These are phyloP conservation scores for Candida palmyrensis DNA, from an alignment of 805 yeast genomes.

Conservation along the genomic window DNA sequence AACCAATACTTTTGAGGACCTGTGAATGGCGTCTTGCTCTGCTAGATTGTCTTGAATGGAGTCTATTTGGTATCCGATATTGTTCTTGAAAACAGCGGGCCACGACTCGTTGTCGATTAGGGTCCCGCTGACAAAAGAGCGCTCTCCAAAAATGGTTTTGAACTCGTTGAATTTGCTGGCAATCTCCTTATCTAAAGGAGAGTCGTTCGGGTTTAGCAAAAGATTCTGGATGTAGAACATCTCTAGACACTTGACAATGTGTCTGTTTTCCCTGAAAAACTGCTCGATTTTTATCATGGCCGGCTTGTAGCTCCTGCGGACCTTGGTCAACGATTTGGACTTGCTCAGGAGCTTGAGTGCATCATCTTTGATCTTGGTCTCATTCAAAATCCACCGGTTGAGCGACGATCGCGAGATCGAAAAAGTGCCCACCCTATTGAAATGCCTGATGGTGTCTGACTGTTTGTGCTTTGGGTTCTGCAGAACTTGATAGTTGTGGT, in stretches of 20 bases:
- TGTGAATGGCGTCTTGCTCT: conserved; percentile 10
- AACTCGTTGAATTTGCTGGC: conserved; percentile 6
- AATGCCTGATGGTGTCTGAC: conserved; percentile 13
- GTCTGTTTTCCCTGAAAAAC: conserved; percentile 6
- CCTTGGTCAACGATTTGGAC: conserved; percentile 4
- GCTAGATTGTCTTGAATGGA: conserved; percentile 7
- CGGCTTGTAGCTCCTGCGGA: conserved; percentile 4
- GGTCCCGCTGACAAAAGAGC: conserved; percentile 1
- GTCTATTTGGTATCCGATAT: conserved; percentile 7
- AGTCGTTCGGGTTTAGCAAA: conserved; percentile 5
- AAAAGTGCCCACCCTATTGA: conserved; percentile 7
- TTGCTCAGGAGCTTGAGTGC: conserved; percentile 5
- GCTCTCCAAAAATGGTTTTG: background rate
- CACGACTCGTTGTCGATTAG: conserved; percentile 6
- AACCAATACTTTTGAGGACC: conserved; percentile 6
- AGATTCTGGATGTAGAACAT: conserved; percentile 7
- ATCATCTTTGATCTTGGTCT: conserved; percentile 8
- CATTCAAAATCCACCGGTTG: conserved; percentile 14
- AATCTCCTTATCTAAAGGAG: conserved; percentile 6
- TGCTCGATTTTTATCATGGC: conserved; percentile 4
- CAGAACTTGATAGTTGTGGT: conserved; percentile 13
- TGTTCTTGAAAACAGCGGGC: conserved; percentile 3
- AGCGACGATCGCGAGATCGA: conserved; percentile 13
- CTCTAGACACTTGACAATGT: conserved; percentile 8
- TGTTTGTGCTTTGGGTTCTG: conserved; percentile 16